Evolutionary conservation across 164 flowering plant species (phyloP).

Genomic region (Paratinospora sagittata): DNA sequence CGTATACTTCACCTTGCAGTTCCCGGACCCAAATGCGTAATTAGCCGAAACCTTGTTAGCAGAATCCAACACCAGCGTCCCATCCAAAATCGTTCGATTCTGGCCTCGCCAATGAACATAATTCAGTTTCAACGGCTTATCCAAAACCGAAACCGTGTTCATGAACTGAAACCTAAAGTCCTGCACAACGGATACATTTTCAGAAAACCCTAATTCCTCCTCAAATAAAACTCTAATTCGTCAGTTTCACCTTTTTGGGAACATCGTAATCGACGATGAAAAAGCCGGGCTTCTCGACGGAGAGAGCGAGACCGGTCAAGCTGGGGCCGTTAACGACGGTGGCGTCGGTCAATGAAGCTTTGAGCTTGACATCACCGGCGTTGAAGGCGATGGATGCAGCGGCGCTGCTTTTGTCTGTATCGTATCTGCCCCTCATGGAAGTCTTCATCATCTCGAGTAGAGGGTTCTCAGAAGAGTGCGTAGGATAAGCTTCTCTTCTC

Average conservation of each 20-base stretch:
- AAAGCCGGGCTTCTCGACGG: slow-evolving; percentile 82
- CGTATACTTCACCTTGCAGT: slow-evolving; percentile 66
- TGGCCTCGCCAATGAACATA: slow-evolving; percentile 60
- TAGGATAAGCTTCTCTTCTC: slow-evolving; percentile 3
- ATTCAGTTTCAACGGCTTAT: slow-evolving; percentile 75
- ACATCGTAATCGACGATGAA: slow-evolving; percentile 78
- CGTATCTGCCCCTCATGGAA: slow-evolving; percentile 50
- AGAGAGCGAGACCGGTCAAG: slow-evolving; percentile 57
- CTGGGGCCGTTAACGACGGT: slow-evolving; percentile 69
- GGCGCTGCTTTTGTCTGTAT: slow-evolving; percentile 44
- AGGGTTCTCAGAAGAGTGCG: neutral
- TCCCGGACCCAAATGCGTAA: slow-evolving; percentile 54
- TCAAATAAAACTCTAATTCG: too few relatives aligned
- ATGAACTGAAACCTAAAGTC: slow-evolving; percentile 85
- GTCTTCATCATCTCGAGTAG: slow-evolving; percentile 50
- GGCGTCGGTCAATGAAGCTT: slow-evolving; percentile 82
- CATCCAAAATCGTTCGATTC: slow-evolving; percentile 62
- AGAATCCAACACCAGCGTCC: slow-evolving; percentile 56
- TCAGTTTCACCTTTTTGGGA: slow-evolving; percentile 48
- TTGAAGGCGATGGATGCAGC: slow-evolving; percentile 46
- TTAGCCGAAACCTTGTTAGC: slow-evolving; percentile 79
- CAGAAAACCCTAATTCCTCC: slow-evolving; percentile 4
- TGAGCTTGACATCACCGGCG: slow-evolving; percentile 76
- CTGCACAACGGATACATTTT: slow-evolving; percentile 22
- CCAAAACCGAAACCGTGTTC: slow-evolving; percentile 60